Base-by-base conservation (phyloP, 768 basidiomycete genomes). In the Collybiopsis confluens region DNA sequence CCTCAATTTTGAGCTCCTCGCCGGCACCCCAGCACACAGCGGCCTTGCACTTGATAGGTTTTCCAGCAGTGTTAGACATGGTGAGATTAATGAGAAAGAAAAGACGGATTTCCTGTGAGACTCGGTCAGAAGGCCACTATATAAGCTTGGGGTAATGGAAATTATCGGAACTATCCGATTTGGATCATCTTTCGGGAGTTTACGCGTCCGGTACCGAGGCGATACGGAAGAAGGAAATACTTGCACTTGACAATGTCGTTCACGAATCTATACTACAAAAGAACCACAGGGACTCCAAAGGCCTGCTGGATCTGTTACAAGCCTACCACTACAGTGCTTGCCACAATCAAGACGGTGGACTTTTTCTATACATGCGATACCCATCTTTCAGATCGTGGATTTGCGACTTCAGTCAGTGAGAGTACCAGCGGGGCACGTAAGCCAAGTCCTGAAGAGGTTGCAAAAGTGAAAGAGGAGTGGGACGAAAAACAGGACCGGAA, bases 11-110 rank as follows among this genome's bases (percentile, higher is more conserved):
- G 58, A 98, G 81, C 45, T 81, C 81, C 68, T 92, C 80, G 59
- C 88, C 89, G 11, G 95, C 93, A 52, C 79, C 92, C 97, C 96
- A 99, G 69, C 93, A 96, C 55, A 99, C 86, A 36, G 92, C 91
- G 30, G 92, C 95, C 69, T 92, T 96, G 77, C 79, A 96, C 80
- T 65, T 82, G 81, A 84, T 96, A 75, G 68, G 70, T 68, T 90
- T 85, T 58, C 93, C 92, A 61, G 69, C 74, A 45, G 90, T 92
- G 57, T 73, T 74, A 36, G 87, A 82, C 90, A 92, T 94, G 66
- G 61, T 58, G 56, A 40, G 21, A 40, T 9, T 23, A 35, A n/a
- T n/a, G 30, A 37, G 21, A 35, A 28, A 16, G 23, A 33, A 33
- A 36, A 33, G 21, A 24, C 15, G 13, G 23, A 27, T 40, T 41